Percentiles rank a stretch among this genome's conserved stretches.
These are phyloP conservation scores for Deinandra increscens DNA, from an alignment of 129 eudicot genomes.

Conservation along the genomic window DNA sequence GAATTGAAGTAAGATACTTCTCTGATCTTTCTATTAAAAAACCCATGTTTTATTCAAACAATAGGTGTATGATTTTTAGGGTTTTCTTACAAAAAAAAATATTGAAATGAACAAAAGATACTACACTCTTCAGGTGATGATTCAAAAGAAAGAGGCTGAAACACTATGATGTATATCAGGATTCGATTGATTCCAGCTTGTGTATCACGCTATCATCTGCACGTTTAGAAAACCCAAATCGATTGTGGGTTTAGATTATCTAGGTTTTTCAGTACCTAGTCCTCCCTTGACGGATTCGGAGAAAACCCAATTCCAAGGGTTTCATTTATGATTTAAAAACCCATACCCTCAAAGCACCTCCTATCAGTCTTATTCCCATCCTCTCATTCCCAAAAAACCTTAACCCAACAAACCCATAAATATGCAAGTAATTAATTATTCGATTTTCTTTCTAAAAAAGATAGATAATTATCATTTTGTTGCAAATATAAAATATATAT, in stretches of 20 bases:
- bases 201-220: background rate
- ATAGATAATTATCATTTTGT: slow-evolving; percentile 6
- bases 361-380: background rate
- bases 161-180: background rate
- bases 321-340: background rate
- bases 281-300: background rate
- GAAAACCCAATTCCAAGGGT: background rate
- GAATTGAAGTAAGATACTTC: background rate
- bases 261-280: background rate
- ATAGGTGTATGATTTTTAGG: background rate
- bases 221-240: background rate
- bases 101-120: background rate
- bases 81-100: background rate
- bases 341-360: background rate
- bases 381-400: background rate
- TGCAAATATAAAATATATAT: slow-evolving; percentile 1
- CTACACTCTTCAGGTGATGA: background rate
- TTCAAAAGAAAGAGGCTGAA: background rate
- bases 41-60: background rate
- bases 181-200: background rate
- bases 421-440: slow-evolving; percentile 45
- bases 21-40: background rate
- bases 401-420: background rate
- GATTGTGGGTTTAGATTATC: background rate
- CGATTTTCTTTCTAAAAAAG: slow-evolving; percentile 42